Evolutionary conservation across 192 early-diverging fungal species (phyloP).

Genomic region (Gigaspora rosea): DNA sequence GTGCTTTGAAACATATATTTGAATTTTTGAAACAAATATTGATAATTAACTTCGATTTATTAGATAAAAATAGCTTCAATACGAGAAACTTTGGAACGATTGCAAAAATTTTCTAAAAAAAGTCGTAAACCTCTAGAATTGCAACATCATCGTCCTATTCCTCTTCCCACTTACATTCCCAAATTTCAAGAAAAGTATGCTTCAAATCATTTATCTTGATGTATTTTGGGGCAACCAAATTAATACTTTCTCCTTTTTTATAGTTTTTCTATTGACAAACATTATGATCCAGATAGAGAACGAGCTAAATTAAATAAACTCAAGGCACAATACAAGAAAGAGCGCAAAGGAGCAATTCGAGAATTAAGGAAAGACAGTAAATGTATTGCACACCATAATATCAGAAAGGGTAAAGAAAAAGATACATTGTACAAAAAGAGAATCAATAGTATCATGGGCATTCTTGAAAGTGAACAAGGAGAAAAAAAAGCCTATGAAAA

Average conservation of each 20-base stretch:
- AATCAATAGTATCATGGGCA: slow-evolving; percentile 88
- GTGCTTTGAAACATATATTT: slow-evolving; percentile 17
- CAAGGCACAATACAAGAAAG: slow-evolving; percentile 83
- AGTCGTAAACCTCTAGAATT: slow-evolving; percentile 72
- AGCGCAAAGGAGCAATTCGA: slow-evolving; percentile 91
- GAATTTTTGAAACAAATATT: not conserved
- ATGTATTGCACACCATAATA: slow-evolving; percentile 78
- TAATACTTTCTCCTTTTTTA: not conserved
- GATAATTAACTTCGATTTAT: not conserved
- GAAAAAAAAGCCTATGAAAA: slow-evolving; percentile 72
- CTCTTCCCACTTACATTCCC: slow-evolving; percentile 84
- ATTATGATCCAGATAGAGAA: slow-evolving; percentile 80
- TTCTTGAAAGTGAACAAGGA: slow-evolving; percentile 81
- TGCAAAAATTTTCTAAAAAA: slow-evolving; percentile 51
- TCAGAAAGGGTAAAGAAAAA: slow-evolving; percentile 72
- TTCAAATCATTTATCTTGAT: not conserved
- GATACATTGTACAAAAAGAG: slow-evolving; percentile 83
- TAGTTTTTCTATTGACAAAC: slow-evolving; percentile 82
- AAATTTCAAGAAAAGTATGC: slow-evolving; percentile 80
- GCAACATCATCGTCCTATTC: slow-evolving; percentile 84
- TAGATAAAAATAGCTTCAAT: slow-evolving; percentile 41
- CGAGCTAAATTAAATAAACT: slow-evolving; percentile 77
- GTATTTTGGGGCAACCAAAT: not conserved
- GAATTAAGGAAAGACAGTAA: slow-evolving; percentile 93
- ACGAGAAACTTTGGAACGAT: slow-evolving; percentile 49